Evolutionary conservation across 192 early-diverging fungal species (phyloP), one percentile per base, ranked within the genome.

Genomic region (Gonapodya sp.): DNA sequence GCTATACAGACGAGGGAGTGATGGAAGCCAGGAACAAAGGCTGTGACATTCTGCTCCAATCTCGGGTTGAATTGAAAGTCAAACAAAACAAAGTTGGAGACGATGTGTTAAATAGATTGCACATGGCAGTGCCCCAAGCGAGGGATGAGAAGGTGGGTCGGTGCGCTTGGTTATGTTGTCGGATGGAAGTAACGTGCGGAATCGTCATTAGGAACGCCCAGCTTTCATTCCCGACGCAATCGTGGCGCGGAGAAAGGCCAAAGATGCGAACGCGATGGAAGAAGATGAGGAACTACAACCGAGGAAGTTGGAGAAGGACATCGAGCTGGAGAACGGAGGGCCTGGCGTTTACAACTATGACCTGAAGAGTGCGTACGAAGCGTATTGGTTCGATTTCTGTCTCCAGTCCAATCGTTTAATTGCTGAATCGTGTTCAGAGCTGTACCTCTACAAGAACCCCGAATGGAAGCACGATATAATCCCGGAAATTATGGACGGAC

Each of bases 401-500:
- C 36, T 31, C 35, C 75, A 30, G 36, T 37, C 75, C 46, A 35
- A 78, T 81, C 36, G 1, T 34, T 35, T 33, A 36, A 82, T 1
- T 36, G 85, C 36, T 0, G 16, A 36, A 35, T 1, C 34, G 1
- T 30, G 36, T 80, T 18, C 64, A 90, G 90, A 97, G 88, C 87
- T 87, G 81, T 99, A 99, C 87, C 46, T 92, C 84, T 89, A 98
- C 74, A 89, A 87, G 30, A 85, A 95, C 64, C 88, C 90, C 77
- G 94, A 96, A 64, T 98, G 97, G 97, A 96, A 94, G 86, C 94
- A 98, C 88, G 98, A 99, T 86, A 87, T 87, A 37, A 96, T 99
- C 78, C 98, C 98, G 36, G 98, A 99, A 88, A 96, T 99, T 86
- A 94, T 96, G 92, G 92, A 98, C 83, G 97, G 97, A 83, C 94